Evolutionary conservation across 106 monocot species (phyloP).

Genomic region (Allium fistulosum): DNA sequence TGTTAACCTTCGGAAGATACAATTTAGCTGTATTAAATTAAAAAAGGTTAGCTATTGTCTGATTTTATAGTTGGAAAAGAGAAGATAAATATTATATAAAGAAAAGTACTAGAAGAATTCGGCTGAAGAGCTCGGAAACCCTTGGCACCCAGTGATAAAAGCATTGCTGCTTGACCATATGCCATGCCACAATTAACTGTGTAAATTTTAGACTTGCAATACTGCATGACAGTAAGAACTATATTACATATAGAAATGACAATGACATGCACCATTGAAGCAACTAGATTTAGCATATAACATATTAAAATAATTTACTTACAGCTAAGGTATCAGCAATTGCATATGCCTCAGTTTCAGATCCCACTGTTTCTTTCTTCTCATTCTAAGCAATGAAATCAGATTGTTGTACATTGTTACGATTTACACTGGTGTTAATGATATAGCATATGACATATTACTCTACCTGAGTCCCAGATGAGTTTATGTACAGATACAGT

Average conservation of each 20-base stretch:
- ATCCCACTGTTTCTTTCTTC: slow-evolving; percentile 77
- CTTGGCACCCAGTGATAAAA: slow-evolving; percentile 74
- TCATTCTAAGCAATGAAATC: slow-evolving; percentile 49
- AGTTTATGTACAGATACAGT: slow-evolving; percentile 88
- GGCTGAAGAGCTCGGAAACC: slow-evolving; percentile 87
- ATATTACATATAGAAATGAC: background rate
- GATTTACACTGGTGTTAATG: too few species aligned
- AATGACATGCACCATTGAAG: slow-evolving; percentile 1
- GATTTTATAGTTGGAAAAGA: background rate
- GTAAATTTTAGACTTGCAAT: slow-evolving; percentile 83
- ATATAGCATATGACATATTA: too few species aligned
- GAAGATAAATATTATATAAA: background rate
- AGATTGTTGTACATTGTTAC: background rate
- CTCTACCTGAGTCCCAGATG: slow-evolving; percentile 76
- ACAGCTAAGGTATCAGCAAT: slow-evolving; percentile 85
- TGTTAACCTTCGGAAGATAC: slow-evolving; percentile 83
- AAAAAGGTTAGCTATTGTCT: background rate
- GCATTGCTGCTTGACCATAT: slow-evolving; percentile 94
- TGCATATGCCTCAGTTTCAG: slow-evolving; percentile 92
- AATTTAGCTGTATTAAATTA: slow-evolving; percentile 56
- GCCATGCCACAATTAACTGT: slow-evolving; percentile 95
- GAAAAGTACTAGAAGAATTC: slow-evolving; percentile 60
- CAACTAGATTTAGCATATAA: background rate
- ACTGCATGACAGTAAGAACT: slow-evolving; percentile 36
- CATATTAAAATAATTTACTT: slow-evolving; percentile 16